phyloP scores from a whole-genome alignment of 2,329 filamentous ascomycete genomes.

The Sphaceloma murrayae region DNA sequence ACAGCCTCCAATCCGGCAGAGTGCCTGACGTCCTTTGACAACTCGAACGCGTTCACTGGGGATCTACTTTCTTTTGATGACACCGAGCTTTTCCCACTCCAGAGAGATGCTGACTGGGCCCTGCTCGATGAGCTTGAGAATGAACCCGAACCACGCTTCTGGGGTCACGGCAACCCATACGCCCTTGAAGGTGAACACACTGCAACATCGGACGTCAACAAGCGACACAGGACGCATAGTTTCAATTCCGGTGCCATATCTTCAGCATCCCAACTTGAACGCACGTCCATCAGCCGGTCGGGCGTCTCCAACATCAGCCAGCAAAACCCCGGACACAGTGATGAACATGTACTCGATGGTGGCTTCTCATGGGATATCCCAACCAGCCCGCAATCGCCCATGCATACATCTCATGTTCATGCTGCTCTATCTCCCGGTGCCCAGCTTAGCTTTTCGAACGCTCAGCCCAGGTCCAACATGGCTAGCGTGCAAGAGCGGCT shows the following conservation, averaged over 20 bases:
- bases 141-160: neutral
- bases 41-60: neutral
- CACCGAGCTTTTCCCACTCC: conserved; percentile 1
- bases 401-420: conserved; percentile 8
- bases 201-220: neutral
- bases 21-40: conserved; percentile 9
- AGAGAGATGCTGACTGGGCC: conserved; percentile 16
- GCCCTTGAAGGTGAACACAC: neutral
- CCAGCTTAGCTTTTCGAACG: neutral
- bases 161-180: neutral
- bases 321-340: neutral
- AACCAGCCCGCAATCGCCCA: neutral
- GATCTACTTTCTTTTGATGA: conserved; percentile 12
- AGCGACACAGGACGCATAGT: neutral
- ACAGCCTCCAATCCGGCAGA: too few relatives aligned
- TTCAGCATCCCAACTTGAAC: too few relatives aligned
- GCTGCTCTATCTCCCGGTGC: conserved; percentile 1
- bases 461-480: neutral
- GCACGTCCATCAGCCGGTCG: too few relatives aligned
- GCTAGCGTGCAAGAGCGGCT: neutral
- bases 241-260: too few relatives aligned
- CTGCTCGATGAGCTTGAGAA: conserved; percentile 14
- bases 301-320: too few relatives aligned
- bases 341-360: neutral
- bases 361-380: neutral